Percentiles rank a stretch among this genome's conserved stretches.
Evolutionary conservation across 306 rosid genomes (phyloP).

Genomic region (Chamaecrista fasciculata): DNA sequence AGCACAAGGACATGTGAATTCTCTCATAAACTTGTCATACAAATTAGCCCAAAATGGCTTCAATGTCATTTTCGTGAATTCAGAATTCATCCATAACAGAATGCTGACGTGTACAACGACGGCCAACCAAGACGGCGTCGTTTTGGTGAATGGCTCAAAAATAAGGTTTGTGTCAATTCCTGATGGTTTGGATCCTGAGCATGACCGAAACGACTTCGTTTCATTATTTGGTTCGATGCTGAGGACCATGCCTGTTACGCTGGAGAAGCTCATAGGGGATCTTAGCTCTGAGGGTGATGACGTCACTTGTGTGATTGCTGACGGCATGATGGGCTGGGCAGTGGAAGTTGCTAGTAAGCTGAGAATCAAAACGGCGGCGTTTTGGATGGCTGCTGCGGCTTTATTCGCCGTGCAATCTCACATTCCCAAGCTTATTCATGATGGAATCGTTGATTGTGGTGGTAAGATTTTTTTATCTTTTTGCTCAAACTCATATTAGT

Average conservation of each 20-base stretch:
- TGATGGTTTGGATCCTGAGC: slow-evolving; percentile 38
- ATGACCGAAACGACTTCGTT: slow-evolving; percentile 31
- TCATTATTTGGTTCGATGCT: neutral
- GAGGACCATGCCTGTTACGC: slow-evolving; percentile 32
- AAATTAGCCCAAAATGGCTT: slow-evolving; percentile 31
- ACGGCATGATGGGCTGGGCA: slow-evolving; percentile 35
- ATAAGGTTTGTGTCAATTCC: slow-evolving; percentile 33
- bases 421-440: slow-evolving; percentile 37
- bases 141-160: too few species aligned
- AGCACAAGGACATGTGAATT: slow-evolving; percentile 47
- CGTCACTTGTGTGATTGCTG: slow-evolving; percentile 35
- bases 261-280: slow-evolving; percentile 44
- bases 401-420: neutral
- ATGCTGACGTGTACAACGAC: slow-evolving; percentile 6
- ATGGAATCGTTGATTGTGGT: too few species aligned
- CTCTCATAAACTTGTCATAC: slow-evolving; percentile 39
- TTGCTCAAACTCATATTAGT: too few species aligned
- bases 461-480: too few species aligned
- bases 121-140: too few species aligned
- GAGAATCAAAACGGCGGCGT: slow-evolving; percentile 33
- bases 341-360: slow-evolving; percentile 32
- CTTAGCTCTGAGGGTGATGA: too few species aligned
- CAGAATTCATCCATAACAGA: slow-evolving; percentile 33
- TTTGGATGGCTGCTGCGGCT: slow-evolving; percentile 33
- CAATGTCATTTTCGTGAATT: slow-evolving; percentile 40